Base-by-base conservation (phyloP, 805 yeast genomes). In the Zygosaccharomyces siamensis region DNA sequence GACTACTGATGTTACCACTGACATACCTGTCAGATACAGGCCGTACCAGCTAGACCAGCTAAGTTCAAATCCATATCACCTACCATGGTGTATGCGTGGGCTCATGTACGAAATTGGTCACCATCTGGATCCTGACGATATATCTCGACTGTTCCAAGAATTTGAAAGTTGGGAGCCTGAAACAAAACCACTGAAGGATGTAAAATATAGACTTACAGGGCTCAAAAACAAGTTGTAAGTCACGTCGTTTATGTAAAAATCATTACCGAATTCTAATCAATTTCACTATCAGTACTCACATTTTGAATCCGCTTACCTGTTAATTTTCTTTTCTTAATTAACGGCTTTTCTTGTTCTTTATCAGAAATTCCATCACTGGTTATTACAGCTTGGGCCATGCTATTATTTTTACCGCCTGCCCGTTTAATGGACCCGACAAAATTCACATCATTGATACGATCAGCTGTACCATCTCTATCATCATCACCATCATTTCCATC, bases 11-110 rank as follows among this genome's bases (percentile, higher is more conserved):
- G 63, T 82, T 16, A 68, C 74, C 10, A 66, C 70, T 36, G 72
- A 77, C 12, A 58, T 62, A 7, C 72, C 73, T 5, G 59, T 70
- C 4, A 64, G 57, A 16, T 67, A 60, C 52, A 63, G 57, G 46
- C 71, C 72, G 4, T 86, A 83, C 61, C 79, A 79, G 43, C 74
- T 86, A 35, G 81, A 86, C 6, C 78, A 78, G 52, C 67, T 84
- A 16, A 89, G 88, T 1, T 71, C 78, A 24, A 90, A 92, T 65
- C 97, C 97, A 0, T 92, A 78, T 60, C 81, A 85, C 50, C 69
- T 92, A 33, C 98, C 98, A 1, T 92, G 97, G 97, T 86, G 95
- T 59, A 78, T 89, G 70, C 71, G 96, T 39, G 96, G 97, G 0
- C 70, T 92, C 39, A 67, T 89, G 27, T 82, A 79, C 54, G 95